These are phyloP conservation scores for Capronia americana DNA, from an alignment of 2,329 filamentous ascomycete genomes.

Conservation along the genomic window DNA sequence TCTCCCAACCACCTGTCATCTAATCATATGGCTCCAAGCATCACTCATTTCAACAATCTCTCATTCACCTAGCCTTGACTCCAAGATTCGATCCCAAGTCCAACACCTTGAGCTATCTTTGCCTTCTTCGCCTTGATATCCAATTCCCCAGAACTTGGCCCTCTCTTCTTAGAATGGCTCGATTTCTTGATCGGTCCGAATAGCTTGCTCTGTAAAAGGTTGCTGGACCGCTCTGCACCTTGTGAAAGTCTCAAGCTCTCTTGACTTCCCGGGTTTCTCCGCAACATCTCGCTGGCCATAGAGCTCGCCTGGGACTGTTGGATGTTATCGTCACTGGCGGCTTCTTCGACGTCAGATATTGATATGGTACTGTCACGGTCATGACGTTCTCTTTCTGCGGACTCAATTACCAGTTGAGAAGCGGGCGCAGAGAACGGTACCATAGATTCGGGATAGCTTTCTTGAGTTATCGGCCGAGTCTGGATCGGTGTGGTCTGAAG, in stretches of 20 bases:
- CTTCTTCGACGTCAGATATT: constrained; percentile 62
- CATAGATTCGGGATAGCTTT: constrained; percentile 41
- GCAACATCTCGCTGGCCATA: constrained; percentile 75
- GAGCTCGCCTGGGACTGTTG: constrained; percentile 79
- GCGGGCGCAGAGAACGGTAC: constrained; percentile 41
- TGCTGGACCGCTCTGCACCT: constrained; percentile 53
- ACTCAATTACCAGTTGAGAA: constrained; percentile 42
- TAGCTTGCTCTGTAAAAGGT: constrained; percentile 65
- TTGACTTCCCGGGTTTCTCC: constrained; percentile 58
- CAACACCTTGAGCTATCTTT: constrained; percentile 57
- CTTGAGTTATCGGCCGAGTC: constrained; percentile 57
- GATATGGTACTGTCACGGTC: constrained; percentile 89
- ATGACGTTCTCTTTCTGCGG: constrained; percentile 57
- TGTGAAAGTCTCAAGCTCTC: constrained; percentile 44
- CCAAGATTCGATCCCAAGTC: constrained; percentile 62
- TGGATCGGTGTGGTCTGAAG: constrained; percentile 76
- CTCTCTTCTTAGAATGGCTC: constrained; percentile 51
- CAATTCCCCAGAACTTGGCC: constrained; percentile 47
- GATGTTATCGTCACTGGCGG: constrained; percentile 67
- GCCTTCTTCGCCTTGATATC: constrained; percentile 57
- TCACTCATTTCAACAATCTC: constrained; percentile 26
- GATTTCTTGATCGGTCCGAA: constrained; percentile 68
- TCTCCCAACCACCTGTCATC: constrained; percentile 16
- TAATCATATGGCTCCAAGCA: constrained; percentile 26
- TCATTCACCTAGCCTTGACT: constrained; percentile 26